Conservation (phyloP, 495 filamentous ascomycete species). For the Penicillium simplicissimum region DNA sequence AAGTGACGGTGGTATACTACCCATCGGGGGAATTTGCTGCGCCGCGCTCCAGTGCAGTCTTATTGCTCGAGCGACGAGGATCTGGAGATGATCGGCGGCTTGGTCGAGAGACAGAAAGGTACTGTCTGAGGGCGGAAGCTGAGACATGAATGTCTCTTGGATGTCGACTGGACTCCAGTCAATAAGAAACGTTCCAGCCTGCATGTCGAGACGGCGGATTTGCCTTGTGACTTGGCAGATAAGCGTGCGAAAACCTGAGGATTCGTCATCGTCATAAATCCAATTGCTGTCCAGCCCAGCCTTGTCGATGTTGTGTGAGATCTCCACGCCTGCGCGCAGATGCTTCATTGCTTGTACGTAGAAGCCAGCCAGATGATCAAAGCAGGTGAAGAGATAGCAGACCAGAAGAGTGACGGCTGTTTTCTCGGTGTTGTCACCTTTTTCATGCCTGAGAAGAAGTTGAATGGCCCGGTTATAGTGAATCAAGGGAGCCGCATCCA, state of each 20-base stretch:
- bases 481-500: neutral
- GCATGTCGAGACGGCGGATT: neutral
- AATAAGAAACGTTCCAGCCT: neutral
- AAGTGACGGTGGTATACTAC: neutral
- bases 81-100: neutral
- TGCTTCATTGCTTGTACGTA: neutral
- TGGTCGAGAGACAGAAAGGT: neutral
- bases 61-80: neutral
- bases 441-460: neutral
- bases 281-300: neutral
- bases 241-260: neutral
- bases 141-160: neutral
- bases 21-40: neutral
- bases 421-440: neutral
- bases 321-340: neutral
- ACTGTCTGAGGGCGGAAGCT: neutral
- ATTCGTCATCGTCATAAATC: neutral
- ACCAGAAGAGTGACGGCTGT: neutral
- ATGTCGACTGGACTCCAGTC: neutral
- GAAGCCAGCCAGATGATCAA: neutral
- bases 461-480: neutral
- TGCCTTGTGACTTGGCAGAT: neutral
- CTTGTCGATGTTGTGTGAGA: neutral
- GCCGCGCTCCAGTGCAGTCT: neutral
- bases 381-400: neutral